Evolutionary conservation across 1,284 basidiomycete species (phyloP).

Genomic region (Boletellus dicymbophilus): DNA sequence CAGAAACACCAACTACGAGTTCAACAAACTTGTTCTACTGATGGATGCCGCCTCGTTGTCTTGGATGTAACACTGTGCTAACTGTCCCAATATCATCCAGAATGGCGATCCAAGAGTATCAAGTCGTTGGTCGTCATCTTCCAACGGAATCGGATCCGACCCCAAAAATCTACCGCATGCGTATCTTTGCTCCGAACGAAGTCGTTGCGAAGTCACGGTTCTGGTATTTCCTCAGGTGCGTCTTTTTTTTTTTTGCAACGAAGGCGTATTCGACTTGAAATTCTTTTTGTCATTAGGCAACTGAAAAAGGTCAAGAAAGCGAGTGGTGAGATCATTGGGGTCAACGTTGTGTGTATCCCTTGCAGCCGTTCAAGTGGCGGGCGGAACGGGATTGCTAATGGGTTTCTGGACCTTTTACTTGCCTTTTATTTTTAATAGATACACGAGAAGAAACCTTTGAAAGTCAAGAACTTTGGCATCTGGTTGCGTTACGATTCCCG

Average conservation of each 20-base stretch:
- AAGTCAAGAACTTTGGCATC: conserved; percentile 99
- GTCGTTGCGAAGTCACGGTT: conserved; percentile 99
- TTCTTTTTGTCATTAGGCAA: conserved; percentile 63
- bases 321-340: conserved; percentile 97
- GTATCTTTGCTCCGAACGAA: conserved; percentile 98
- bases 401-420: conserved; percentile 17
- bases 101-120: conserved; percentile 77
- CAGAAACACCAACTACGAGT: not conserved
- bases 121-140: conserved; percentile 97
- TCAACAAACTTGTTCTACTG: conserved; percentile 3
- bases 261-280: conserved; percentile 8
- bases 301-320: conserved; percentile 99
- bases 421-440: conserved; percentile 59
- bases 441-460: conserved; percentile 94
- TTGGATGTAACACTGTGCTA: conserved; percentile 29
- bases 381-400: conserved; percentile 72
- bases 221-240: conserved; percentile 97
- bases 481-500: conserved; percentile 99
- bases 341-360: conserved; percentile 92
- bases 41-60: conserved; percentile 24
- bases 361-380: conserved; percentile 86
- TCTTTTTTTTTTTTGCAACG: not conserved
- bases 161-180: conserved; percentile 99
- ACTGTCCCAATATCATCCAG: conserved; percentile 28
- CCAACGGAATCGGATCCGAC: conserved; percentile 92